These are phyloP conservation scores for Dothistroma septosporum DNA, from an alignment of 2,329 filamentous ascomycete genomes.

Conservation along the genomic window DNA sequence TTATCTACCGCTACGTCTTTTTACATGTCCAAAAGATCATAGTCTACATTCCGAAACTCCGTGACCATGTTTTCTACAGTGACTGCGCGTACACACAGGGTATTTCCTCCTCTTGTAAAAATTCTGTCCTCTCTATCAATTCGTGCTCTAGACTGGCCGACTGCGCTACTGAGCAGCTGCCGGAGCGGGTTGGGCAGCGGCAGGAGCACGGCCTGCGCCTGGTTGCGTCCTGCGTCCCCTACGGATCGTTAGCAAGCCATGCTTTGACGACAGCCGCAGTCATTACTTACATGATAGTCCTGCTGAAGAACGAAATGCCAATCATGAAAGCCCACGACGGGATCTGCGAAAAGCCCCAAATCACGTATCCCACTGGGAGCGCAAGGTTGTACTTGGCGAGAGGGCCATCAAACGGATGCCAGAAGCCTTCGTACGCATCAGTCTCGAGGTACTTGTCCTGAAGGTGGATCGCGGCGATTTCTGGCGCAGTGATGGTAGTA, in stretches of 20 bases:
- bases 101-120: not conserved
- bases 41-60: not conserved
- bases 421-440: slow-evolving; percentile 58
- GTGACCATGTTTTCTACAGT: not conserved
- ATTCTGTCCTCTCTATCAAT: not conserved
- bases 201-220: not conserved
- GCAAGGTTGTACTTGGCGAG: slow-evolving; percentile 60
- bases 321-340: slow-evolving; percentile 36
- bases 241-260: not conserved
- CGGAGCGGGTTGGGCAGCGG: not conserved
- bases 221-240: slow-evolving; percentile 5
- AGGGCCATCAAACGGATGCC: slow-evolving; percentile 71
- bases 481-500: slow-evolving; percentile 62
- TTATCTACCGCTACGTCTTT: not conserved
- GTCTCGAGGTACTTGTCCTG: slow-evolving; percentile 55
- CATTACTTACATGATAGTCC: slow-evolving; percentile 9
- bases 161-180: slow-evolving; percentile 6
- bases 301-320: slow-evolving; percentile 11
- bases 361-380: slow-evolving; percentile 61
- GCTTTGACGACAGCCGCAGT: not conserved
- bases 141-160: not conserved
- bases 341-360: slow-evolving; percentile 59
- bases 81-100: not conserved
- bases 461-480: slow-evolving; percentile 58
- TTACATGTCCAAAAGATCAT: not conserved